phyloP scores from a whole-genome alignment of 495 filamentous ascomycete genomes.

The Penicillium alfredii region DNA sequence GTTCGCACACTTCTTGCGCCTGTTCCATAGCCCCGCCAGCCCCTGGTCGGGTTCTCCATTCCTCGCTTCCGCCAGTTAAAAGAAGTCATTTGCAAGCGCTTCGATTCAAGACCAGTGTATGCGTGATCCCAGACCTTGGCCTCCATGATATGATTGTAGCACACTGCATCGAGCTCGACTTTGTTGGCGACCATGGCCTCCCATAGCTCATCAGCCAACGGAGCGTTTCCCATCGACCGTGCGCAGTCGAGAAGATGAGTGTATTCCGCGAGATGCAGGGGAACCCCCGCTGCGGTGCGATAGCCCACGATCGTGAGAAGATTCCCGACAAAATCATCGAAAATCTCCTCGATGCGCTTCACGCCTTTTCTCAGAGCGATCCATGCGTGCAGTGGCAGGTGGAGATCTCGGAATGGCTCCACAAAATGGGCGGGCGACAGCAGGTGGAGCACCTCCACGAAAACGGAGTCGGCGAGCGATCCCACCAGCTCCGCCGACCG shows the following conservation, averaged over 20 bases:
- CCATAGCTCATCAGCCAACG: slow-evolving; percentile 49
- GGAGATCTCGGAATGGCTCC: slow-evolving; percentile 43
- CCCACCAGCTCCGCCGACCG: slow-evolving; percentile 28
- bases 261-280: slow-evolving; percentile 44
- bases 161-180: slow-evolving; percentile 42
- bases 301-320: slow-evolving; percentile 33
- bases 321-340: slow-evolving; percentile 35
- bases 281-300: slow-evolving; percentile 21
- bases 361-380: slow-evolving; percentile 22
- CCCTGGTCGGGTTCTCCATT: slow-evolving; percentile 7
- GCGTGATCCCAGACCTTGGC: slow-evolving; percentile 39
- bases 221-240: slow-evolving; percentile 39
- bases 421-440: slow-evolving; percentile 41
- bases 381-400: slow-evolving; percentile 41
- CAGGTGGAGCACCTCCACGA: slow-evolving; percentile 32
- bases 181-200: slow-evolving; percentile 32
- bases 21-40: slow-evolving; percentile 33
- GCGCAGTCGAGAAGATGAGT: slow-evolving; percentile 52
- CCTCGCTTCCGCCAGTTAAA: slow-evolving; percentile 26
- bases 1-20: slow-evolving; percentile 26
- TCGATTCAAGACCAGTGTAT: slow-evolving; percentile 30
- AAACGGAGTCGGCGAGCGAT: slow-evolving; percentile 27
- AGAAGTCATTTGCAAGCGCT: slow-evolving; percentile 38
- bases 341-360: slow-evolving; percentile 25
- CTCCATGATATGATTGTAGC: slow-evolving; percentile 55